These are phyloP conservation scores for Russula sp. DNA, from an alignment of 768 basidiomycete genomes.

Conservation along the genomic window DNA sequence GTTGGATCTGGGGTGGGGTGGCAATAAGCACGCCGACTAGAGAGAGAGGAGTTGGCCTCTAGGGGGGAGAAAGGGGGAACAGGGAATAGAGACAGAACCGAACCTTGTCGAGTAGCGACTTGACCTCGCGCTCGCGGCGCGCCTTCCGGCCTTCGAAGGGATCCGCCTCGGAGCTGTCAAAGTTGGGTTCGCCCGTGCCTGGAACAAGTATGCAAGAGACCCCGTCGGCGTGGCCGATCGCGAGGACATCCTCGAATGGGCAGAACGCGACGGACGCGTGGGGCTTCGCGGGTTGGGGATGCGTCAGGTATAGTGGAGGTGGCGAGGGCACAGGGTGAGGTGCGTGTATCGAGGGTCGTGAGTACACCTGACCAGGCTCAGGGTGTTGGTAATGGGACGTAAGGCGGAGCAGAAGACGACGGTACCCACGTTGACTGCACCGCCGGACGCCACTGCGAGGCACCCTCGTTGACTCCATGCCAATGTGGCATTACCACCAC, in stretches of 20 bases:
- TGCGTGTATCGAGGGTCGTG: constrained; percentile 56
- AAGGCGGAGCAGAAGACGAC: neutral
- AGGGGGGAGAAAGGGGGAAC: constrained; percentile 2
- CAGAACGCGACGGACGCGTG: constrained; percentile 74
- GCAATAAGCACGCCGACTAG: neutral
- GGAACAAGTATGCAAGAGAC: constrained; percentile 86
- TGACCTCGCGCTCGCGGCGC: constrained; percentile 85
- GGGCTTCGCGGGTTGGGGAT: constrained; percentile 75
- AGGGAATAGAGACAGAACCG: neutral
- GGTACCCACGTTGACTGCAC: constrained; percentile 68
- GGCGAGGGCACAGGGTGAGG: constrained; percentile 42
- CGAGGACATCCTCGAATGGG: constrained; percentile 83
- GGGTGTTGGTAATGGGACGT: neutral
- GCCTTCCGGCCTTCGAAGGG: constrained; percentile 84
- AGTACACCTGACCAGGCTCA: constrained; percentile 57
- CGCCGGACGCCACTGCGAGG: constrained; percentile 75
- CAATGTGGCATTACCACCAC: constrained; percentile 61
- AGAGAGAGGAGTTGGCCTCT: neutral
- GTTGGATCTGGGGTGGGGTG: constrained; percentile 58
- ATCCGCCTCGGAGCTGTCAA: constrained; percentile 90
- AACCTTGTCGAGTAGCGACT: constrained; percentile 80
- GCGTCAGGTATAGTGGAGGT: constrained; percentile 86
- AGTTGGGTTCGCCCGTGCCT: constrained; percentile 90
- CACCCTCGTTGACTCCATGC: constrained; percentile 86
- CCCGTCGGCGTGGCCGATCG: constrained; percentile 70